Percentiles rank a stretch among this genome's conserved stretches.
Evolutionary conservation across 106 monocot species (phyloP).

Genomic region (Triglochin maritima): DNA sequence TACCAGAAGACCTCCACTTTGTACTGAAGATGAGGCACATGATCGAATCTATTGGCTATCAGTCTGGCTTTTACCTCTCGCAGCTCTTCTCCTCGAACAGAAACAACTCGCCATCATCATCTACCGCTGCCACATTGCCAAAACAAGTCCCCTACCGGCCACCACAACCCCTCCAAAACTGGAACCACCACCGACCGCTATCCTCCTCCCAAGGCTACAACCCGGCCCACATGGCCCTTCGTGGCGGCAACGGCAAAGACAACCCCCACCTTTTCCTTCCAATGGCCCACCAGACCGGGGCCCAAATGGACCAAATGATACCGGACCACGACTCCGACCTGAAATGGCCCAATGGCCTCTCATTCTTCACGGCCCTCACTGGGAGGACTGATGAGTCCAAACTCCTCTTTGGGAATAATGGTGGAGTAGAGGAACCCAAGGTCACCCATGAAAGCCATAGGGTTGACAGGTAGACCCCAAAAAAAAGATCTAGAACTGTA

Average conservation of each 20-base stretch:
- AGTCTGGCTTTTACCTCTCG: conserved; percentile 85
- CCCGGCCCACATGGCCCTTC: conserved; percentile 14
- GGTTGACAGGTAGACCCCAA: conserved; percentile 1
- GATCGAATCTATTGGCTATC: conserved; percentile 77
- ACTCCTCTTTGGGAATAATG: conserved; percentile 34
- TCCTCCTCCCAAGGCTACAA: conserved; percentile 14
- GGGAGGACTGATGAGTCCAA: conserved; percentile 63
- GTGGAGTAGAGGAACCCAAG: conserved; percentile 6
- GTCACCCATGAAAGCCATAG: neutral
- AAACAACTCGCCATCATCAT: neutral
- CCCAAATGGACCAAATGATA: conserved; percentile 41
- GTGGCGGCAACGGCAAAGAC: conserved; percentile 7
- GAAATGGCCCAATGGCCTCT: conserved; percentile 79
- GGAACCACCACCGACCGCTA: conserved; percentile 32
- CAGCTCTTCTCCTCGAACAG: conserved; percentile 70
- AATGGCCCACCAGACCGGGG: neutral
- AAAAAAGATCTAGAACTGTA: neutral
- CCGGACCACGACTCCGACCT: conserved; percentile 54
- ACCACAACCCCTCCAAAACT: conserved; percentile 37
- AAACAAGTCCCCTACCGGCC: conserved; percentile 26
- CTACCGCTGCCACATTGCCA: conserved; percentile 3
- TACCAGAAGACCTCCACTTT: conserved; percentile 85
- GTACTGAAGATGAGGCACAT: conserved; percentile 83
- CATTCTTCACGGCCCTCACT: conserved; percentile 76
- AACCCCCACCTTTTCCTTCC: conserved; percentile 26